Evolutionary conservation across 768 basidiomycete genomes (phyloP).

Genomic region (Gymnopilus dilepis): DNA sequence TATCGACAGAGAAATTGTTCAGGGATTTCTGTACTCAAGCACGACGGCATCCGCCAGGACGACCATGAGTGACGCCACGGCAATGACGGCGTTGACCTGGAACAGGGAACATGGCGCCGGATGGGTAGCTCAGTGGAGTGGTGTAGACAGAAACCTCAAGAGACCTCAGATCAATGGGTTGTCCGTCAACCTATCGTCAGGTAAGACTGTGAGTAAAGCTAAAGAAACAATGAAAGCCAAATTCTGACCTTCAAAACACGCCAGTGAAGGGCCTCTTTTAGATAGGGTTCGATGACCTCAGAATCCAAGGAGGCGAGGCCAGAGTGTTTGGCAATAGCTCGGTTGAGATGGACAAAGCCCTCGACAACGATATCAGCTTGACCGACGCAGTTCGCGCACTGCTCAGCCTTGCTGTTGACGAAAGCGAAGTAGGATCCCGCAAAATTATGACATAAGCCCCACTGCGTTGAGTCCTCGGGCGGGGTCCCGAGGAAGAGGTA

Average conservation of each 20-base stretch:
- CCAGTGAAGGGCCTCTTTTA: conserved; percentile 46
- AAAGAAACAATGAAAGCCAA: background rate
- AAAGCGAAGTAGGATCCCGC: conserved; percentile 53
- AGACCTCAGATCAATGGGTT: conserved; percentile 28
- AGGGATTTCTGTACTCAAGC: background rate
- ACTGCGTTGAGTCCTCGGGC: conserved; percentile 41
- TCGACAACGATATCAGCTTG: conserved; percentile 39
- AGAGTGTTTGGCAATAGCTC: conserved; percentile 35
- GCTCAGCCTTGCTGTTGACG: conserved; percentile 36
- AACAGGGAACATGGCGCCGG: conserved; percentile 34
- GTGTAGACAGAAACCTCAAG: conserved; percentile 34
- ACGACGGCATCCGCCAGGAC: conserved; percentile 30
- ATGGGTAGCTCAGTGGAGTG: conserved; percentile 34
- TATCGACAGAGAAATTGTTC: too few species aligned
- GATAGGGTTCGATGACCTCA: conserved; percentile 44
- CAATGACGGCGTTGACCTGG: conserved; percentile 25
- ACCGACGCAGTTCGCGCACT: conserved; percentile 41
- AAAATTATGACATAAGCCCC: conserved; percentile 39
- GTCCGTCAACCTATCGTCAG: conserved; percentile 25
- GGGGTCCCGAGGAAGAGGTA: conserved; percentile 52
- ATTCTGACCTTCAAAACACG: conserved; percentile 42
- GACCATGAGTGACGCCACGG: conserved; percentile 31
- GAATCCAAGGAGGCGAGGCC: conserved; percentile 41
- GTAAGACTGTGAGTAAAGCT: background rate
- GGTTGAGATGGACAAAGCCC: conserved; percentile 51